Evolutionary conservation across 768 basidiomycete species (phyloP).

Genomic region (Neoboletus brunneissimus): DNA sequence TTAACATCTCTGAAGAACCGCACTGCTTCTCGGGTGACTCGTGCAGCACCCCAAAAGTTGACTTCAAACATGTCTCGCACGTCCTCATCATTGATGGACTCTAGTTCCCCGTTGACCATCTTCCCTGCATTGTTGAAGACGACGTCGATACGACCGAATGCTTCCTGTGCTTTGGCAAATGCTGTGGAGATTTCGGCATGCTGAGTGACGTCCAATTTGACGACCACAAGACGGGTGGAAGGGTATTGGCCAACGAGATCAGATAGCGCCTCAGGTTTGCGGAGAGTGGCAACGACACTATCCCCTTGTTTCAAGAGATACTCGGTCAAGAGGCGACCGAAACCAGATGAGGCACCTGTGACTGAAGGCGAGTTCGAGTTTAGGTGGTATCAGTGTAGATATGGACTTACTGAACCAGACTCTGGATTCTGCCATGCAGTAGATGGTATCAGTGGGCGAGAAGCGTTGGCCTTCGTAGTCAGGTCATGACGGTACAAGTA

Average conservation of each 20-base stretch:
- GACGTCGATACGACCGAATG: slow-evolving; percentile 30
- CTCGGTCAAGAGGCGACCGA: slow-evolving; percentile 33
- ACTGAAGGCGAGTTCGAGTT: slow-evolving; percentile 25
- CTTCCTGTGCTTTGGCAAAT: slow-evolving; percentile 18
- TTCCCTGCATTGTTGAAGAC: slow-evolving; percentile 40
- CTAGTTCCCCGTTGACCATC: slow-evolving; percentile 31
- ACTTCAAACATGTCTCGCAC: slow-evolving; percentile 39
- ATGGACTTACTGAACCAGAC: not conserved
- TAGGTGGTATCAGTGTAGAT: too few relatives aligned
- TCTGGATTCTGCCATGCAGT: not conserved
- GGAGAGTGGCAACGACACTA: slow-evolving; percentile 43
- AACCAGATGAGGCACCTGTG: slow-evolving; percentile 39
- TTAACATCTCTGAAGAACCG: slow-evolving; percentile 38
- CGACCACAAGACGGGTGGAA: slow-evolving; percentile 15
- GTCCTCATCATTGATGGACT: slow-evolving; percentile 30
- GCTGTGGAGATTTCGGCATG: slow-evolving; percentile 22
- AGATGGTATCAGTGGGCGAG: too few relatives aligned
- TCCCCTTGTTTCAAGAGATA: slow-evolving; percentile 34
- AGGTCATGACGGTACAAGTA: too few relatives aligned
- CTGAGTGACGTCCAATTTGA: slow-evolving; percentile 34
- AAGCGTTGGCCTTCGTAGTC: too few relatives aligned
- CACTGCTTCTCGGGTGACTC: slow-evolving; percentile 34
- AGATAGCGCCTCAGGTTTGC: slow-evolving; percentile 35
- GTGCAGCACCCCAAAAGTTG: slow-evolving; percentile 33
- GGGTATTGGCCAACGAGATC: slow-evolving; percentile 29